Evolutionary conservation across 176 grass and related monocot genomes (phyloP), one percentile per base, ranked within the genome.

Genomic region (Raddia distichophylla): DNA sequence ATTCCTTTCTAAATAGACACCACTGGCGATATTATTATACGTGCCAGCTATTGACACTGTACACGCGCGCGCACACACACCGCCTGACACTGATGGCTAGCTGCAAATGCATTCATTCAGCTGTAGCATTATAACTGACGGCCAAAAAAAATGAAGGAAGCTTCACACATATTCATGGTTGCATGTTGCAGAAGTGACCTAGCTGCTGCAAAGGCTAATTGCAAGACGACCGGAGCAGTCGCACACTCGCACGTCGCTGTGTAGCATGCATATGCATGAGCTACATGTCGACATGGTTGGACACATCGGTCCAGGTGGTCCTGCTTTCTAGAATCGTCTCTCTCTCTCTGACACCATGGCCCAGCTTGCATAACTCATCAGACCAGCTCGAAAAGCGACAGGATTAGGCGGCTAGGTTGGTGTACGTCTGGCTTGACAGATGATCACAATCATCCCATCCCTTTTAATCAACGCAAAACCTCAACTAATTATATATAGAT

Each of bases 241-340:
- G 42, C 19, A 37, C 47, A 49, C 2, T 10, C 7, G 42, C 19
- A 37, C 6, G 72, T 84, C 51, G 50, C n/a, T 67, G 37, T 67
- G 37, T 81, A n/a, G 4, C 13, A 11, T 40, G 4, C 37, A 5
- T 7, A 5, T 7, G 8, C 56, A 59, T 55, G n/a, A 59, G 27
- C 27, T 60, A n/a, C 64, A 48, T 34, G 71, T 59, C 49, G 49
- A 75, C 60, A 83, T 75, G 60, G 50, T 15, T 7, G 32, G 34
- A 74, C 69, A 54, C 17, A 8, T 55, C 59, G n/a, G n/a, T 17
- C 32, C 69, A 53, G 10, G 68, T 50, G 68, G 55, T 22, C 22
- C 20, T 18, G 3, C 13, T 49, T 71, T 71, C 13, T 50, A 44
- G 72, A 17, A 7, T 7, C 1, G 11, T 1, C 62, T 2, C 15